Conservation (phyloP, 169 alveolate genomes). For the Plasmodium vinckei region DNA sequence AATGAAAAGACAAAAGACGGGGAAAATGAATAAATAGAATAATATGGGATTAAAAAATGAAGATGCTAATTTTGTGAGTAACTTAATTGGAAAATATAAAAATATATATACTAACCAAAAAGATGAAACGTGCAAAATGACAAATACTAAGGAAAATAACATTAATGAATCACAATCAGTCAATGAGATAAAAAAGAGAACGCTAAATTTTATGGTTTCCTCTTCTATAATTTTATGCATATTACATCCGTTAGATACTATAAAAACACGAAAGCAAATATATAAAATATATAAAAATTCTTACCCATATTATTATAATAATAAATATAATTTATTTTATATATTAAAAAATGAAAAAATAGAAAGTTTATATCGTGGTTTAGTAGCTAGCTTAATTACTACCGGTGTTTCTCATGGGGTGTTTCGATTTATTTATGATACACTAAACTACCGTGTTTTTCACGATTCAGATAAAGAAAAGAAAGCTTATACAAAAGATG, state of each 20-base stretch:
- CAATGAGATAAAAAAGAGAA: slow-evolving; percentile 30
- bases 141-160: neutral
- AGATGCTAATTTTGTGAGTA: slow-evolving; percentile 14
- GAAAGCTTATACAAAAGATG: neutral
- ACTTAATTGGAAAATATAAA: slow-evolving; percentile 6
- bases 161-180: slow-evolving; percentile 24
- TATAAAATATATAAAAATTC: slow-evolving; percentile 70
- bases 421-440: slow-evolving; percentile 62
- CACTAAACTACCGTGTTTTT: slow-evolving; percentile 23
- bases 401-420: slow-evolving; percentile 65
- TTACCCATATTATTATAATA: slow-evolving; percentile 73
- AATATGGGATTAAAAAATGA: slow-evolving; percentile 58
- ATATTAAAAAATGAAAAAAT: slow-evolving; percentile 65
- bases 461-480: slow-evolving; percentile 15
- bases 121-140: neutral
- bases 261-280: slow-evolving; percentile 73
- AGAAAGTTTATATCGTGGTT: slow-evolving; percentile 73
- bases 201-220: slow-evolving; percentile 68
- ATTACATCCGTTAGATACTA: slow-evolving; percentile 64
- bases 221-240: slow-evolving; percentile 60
- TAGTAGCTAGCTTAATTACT: slow-evolving; percentile 65
- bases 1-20: neutral
- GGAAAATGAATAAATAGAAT: slow-evolving; percentile 29
- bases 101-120: slow-evolving; percentile 1
- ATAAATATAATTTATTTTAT: slow-evolving; percentile 61